A percentile compares a stretch with the other conserved stretches of the same genome.
Conservation (phyloP, 495 filamentous ascomycete genomes). For the Aspergillus homomorphus region DNA sequence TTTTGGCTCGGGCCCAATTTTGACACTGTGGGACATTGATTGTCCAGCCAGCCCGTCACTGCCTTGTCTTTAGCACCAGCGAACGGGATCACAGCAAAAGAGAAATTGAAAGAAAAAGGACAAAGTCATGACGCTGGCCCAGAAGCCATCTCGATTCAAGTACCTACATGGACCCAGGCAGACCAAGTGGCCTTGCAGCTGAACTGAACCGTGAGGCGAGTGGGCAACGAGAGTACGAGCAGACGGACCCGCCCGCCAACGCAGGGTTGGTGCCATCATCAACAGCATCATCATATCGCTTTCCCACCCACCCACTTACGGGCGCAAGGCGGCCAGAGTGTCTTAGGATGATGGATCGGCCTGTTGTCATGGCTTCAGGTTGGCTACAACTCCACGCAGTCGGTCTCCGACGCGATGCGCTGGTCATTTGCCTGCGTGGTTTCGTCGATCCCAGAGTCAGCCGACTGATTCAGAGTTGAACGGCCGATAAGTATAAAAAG, state of each 20-base stretch:
- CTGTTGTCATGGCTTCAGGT: conserved; percentile 18
- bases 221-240: conserved; percentile 13
- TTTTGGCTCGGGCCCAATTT: background rate
- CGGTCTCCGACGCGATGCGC: conserved; percentile 21
- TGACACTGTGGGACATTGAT: background rate
- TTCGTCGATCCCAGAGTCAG: conserved; percentile 13
- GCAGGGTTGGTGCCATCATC: conserved; percentile 16
- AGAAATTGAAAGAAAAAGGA: background rate
- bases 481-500: conserved; percentile 13
- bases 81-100: background rate
- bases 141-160: conserved; percentile 14
- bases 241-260: conserved; percentile 23
- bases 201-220: conserved; percentile 24
- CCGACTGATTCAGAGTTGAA: conserved; percentile 12
- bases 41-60: background rate
- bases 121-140: conserved; percentile 14
- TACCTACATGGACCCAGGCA: conserved; percentile 23
- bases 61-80: background rate
- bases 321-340: conserved; percentile 9
- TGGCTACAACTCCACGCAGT: conserved; percentile 17
- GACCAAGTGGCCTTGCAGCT: conserved; percentile 27
- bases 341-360: conserved; percentile 13
- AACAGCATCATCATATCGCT: too few relatives aligned
- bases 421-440: conserved; percentile 27
- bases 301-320: background rate